Base-by-base conservation (phyloP, 306 rosid genomes). In the Pterocarpus macrocarpus region DNA sequence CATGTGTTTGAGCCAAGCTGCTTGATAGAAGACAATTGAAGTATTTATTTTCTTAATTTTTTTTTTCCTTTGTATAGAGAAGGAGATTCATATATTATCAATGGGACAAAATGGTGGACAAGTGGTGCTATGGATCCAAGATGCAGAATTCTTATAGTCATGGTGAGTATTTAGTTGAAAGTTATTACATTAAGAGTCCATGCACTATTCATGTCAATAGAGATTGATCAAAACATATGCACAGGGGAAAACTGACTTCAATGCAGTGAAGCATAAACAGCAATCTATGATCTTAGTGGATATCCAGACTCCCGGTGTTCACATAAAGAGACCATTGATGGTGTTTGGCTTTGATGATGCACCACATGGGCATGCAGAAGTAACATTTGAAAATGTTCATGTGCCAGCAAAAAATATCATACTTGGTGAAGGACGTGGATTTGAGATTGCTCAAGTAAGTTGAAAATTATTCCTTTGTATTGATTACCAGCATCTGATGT, bases 41-140 rank as follows among this genome's bases (percentile, higher is more conserved):
- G 38, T 67, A 7, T 52, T 43, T 45, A 64, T 74, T 69, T 71
- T 77, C 34, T 35, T 69, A 33, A 67, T 4, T 69, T 81, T 6
- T 78, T 78, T 84, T 70, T 79, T 35, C 52, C 12, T 32, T 36
- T 85, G 61, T 59, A 55, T 78, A 95, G 99, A 52, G 83, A 92
- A 88, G 99, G 94, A 85, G 92, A 93, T 83, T 85, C 93, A 22
- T 95, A 87, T 76, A 75, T 93, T 75, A 90, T 95, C 83, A 93
- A 90, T 70, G 98, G 98, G 85, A 91, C 80, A 52, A 95, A 95
- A 83, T 95, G 99, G 99, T 95, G 97, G 98, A 95, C 98, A 62
- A 95, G 98, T 69, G 99, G 99, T 15, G 96, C 99, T 64, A 90
- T 95, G 98, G 99, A 95, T 92, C 98, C 98, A 12, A 90, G 99